phyloP scores from a whole-genome alignment of 148 eudicot genomes.

The Nyssa sinensis region DNA sequence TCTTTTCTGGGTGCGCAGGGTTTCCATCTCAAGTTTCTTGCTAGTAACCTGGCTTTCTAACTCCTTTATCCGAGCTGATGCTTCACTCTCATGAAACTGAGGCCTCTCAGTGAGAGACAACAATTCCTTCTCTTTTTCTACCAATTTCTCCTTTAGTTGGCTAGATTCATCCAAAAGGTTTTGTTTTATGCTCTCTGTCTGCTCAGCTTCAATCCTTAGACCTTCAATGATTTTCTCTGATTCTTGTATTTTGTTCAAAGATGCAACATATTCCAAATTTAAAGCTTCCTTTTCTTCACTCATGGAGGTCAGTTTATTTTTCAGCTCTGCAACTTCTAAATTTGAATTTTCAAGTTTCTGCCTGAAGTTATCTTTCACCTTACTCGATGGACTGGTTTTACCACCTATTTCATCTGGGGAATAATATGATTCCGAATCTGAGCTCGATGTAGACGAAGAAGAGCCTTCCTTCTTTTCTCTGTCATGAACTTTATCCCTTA shows the following conservation, averaged over 20 bases:
- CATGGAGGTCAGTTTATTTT: conserved; percentile 25
- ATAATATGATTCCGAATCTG: conserved; percentile 47
- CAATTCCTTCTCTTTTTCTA: conserved; percentile 29
- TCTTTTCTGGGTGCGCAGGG: conserved; percentile 26
- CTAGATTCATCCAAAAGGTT: conserved; percentile 26
- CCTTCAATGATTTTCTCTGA: conserved; percentile 19
- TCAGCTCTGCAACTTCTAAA: conserved; percentile 30
- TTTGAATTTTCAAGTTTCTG: conserved; percentile 18
- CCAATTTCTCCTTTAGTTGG: conserved; percentile 27
- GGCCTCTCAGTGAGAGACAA: conserved; percentile 21
- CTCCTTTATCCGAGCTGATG: conserved; percentile 26
- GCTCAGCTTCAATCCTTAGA: conserved; percentile 12
- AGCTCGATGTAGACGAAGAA: conserved; percentile 36
- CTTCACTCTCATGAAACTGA: conserved; percentile 26
- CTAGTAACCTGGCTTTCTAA: conserved; percentile 34
- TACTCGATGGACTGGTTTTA: not conserved
- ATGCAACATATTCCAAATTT: conserved; percentile 19
- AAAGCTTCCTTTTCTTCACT: conserved; percentile 34
- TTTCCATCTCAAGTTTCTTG: conserved; percentile 30
- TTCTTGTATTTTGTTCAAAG: conserved; percentile 26
- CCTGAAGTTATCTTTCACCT: not conserved
- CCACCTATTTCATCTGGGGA: conserved; percentile 16
- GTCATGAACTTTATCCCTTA: conserved; percentile 20
- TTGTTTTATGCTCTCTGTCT: conserved; percentile 6
- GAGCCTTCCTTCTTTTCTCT: conserved; percentile 35